Conservation (phyloP, 768 basidiomycete species). For the Termitomyces sp. region DNA sequence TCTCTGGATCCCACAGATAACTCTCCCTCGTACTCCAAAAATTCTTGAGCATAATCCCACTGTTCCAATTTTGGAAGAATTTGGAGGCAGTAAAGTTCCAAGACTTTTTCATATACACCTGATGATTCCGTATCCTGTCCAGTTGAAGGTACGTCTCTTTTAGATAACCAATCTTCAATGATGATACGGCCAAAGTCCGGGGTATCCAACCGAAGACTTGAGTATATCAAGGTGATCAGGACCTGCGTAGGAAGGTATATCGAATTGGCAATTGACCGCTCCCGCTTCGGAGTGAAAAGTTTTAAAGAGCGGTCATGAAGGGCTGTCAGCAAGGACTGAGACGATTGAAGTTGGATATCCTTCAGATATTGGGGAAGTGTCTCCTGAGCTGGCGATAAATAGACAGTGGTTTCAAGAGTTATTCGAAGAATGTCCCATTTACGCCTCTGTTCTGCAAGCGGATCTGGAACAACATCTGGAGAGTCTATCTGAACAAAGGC, state of each 20-base stretch:
- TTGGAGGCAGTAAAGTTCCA: conserved; percentile 73
- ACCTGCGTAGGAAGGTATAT: conserved; percentile 65
- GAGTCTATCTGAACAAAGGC: conserved; percentile 59
- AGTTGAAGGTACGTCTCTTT: conserved; percentile 33
- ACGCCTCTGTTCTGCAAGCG: conserved; percentile 48
- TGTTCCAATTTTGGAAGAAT: conserved; percentile 67
- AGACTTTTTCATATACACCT: conserved; percentile 61
- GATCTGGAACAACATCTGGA: conserved; percentile 29
- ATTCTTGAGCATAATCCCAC: conserved; percentile 78
- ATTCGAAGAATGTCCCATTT: conserved; percentile 89
- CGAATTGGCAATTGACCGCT: conserved; percentile 34
- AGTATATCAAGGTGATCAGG: conserved; percentile 62
- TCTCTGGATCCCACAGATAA: conserved; percentile 41
- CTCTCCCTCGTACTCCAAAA: conserved; percentile 68
- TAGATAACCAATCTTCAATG: conserved; percentile 59
- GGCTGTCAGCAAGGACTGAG: conserved; percentile 48
- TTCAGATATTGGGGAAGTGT: conserved; percentile 47
- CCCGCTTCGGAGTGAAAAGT: conserved; percentile 54
- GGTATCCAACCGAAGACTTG: conserved; percentile 61
- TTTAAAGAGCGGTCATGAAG: conserved; percentile 59
- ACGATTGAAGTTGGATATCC: conserved; percentile 47
- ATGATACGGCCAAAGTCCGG: conserved; percentile 16
- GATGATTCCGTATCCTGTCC: conserved; percentile 20
- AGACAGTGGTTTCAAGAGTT: conserved; percentile 73
- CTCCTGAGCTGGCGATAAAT: conserved; percentile 47